Percentiles rank a stretch among this genome's conserved stretches.
These are phyloP conservation scores for Cladochytrium replicatum DNA, from an alignment of 192 early-diverging fungal genomes.

Conservation along the genomic window DNA sequence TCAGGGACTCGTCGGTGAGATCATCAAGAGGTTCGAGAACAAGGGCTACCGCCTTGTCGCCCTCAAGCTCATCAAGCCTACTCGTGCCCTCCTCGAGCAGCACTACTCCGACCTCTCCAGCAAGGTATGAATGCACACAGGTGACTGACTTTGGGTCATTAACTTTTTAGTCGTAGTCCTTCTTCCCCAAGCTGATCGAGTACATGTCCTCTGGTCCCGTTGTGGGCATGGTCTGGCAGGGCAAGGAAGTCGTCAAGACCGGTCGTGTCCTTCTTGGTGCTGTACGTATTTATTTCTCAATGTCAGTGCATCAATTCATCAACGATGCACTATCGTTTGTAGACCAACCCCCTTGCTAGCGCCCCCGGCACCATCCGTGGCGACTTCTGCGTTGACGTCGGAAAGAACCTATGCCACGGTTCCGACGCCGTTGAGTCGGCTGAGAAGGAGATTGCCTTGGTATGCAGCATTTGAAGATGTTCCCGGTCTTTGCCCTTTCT, in stretches of 20 bases:
- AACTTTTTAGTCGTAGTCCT: conserved; percentile 69
- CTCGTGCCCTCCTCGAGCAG: conserved; percentile 58
- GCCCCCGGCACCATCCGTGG: conserved; percentile 92
- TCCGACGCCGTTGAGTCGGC: conserved; percentile 81
- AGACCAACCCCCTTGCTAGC: conserved; percentile 85
- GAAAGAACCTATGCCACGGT: conserved; percentile 85
- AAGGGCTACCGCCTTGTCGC: conserved; percentile 84
- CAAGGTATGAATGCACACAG: no score
- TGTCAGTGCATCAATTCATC: no score
- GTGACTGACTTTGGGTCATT: no score
- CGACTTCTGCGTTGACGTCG: conserved; percentile 79
- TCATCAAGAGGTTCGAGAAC: conserved; percentile 86
- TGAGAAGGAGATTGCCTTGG: conserved; percentile 74
- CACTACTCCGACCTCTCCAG: conserved; percentile 84
- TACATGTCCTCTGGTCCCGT: conserved; percentile 91
- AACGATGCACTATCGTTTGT: conserved; percentile 53
- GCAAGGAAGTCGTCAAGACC: conserved; percentile 82
- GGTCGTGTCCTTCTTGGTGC: conserved; percentile 66
- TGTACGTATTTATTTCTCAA: neutral
- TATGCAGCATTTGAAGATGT: conserved; percentile 15
- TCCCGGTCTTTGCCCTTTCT: neutral
- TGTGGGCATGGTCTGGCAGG: conserved; percentile 88
- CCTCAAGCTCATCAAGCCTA: conserved; percentile 65
- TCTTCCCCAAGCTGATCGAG: conserved; percentile 74
- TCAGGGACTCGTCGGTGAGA: conserved; percentile 88